Evolutionary conservation across 768 basidiomycete genomes (phyloP), one percentile per base, ranked within the genome.

Genomic region (Boletus sensibilis): DNA sequence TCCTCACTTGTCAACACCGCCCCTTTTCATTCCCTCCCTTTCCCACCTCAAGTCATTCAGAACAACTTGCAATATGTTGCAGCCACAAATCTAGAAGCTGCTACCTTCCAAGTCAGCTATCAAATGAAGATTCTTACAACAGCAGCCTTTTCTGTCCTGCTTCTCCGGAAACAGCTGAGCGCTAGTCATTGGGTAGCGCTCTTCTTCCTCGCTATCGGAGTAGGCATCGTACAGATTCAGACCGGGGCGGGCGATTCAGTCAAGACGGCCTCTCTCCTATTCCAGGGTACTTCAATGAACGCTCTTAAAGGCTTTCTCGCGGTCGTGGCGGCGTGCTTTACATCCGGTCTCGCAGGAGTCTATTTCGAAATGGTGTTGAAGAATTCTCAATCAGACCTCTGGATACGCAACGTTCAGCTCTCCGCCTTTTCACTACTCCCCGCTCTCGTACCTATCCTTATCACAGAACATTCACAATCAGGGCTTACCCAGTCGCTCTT

Each of bases 321-420:
- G 1, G 95, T 98, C 50, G 80, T 84, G 8, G 84, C 87, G 14
- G 94, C 96, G 0, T 98, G 96, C 76, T 85, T 96, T 69, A 97
- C 95, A 0, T 96, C 94, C 0, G 96, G 96, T 25, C 84, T 98
- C 43, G 95, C 95, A 0, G 95, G 95, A 7, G 95, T 98, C 27
- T 98, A 98, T 75, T 98, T 98, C 63, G 96, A 98, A 76, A 94
- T 96, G 90, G 94, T 94, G 35, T 78, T 95, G 61, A 98, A 96
- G 76, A 87, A 88, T 63, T 90, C 91, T 3, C 86, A 86, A 63
- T 81, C 87, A 4, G 93, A 97, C 74, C 79, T 98, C 12, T 98
- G 96, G 96, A 87, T 96, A 55, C 90, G 96, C 68, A 98, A 98
- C 71, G 89, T 96, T 57, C 96, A 98, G 72, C 82, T 98, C 16